Evolutionary conservation across 2,329 filamentous ascomycete species (phyloP).

Genomic region (Colletotrichum salicis): DNA sequence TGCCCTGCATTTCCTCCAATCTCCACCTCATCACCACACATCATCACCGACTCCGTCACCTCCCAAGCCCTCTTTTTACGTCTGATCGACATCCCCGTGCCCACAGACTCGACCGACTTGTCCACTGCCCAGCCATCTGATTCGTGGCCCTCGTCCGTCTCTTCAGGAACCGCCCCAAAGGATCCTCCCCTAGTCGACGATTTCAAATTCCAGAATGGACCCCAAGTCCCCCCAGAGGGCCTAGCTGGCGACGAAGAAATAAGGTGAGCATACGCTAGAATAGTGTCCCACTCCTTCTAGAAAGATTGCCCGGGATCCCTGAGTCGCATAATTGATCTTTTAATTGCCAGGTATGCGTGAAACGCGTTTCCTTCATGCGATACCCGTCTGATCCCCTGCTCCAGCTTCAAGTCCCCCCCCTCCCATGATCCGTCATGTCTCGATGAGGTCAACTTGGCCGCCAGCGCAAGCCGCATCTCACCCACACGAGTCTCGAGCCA

Average conservation of each 20-base stretch:
- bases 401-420: conserved; percentile 22
- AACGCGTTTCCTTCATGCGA: conserved; percentile 59
- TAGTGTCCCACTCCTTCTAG: conserved; percentile 47
- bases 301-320: conserved; percentile 44
- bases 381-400: conserved; percentile 40
- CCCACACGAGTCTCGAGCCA: neutral
- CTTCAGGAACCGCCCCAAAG: neutral
- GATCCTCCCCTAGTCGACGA: neutral
- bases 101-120: conserved; percentile 18
- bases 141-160: conserved; percentile 11
- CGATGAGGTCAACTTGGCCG: conserved; percentile 23
- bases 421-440: conserved; percentile 29
- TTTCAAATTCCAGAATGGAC: conserved; percentile 9
- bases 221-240: neutral
- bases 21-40: conserved; percentile 6
- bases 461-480: conserved; percentile 1
- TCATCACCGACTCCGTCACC: neutral
- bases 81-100: conserved; percentile 32
- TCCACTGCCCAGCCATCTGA: conserved; percentile 14
- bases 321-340: conserved; percentile 57
- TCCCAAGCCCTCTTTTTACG: conserved; percentile 21
- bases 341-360: conserved; percentile 59
- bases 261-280: conserved; percentile 46
- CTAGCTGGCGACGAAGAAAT: conserved; percentile 23
- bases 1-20: conserved; percentile 17